A percentile compares a stretch with the other conserved stretches of the same genome.
These are phyloP conservation scores for Colletotrichum coccodes DNA, from an alignment of 2,329 filamentous ascomycete species.

Conservation along the genomic window DNA sequence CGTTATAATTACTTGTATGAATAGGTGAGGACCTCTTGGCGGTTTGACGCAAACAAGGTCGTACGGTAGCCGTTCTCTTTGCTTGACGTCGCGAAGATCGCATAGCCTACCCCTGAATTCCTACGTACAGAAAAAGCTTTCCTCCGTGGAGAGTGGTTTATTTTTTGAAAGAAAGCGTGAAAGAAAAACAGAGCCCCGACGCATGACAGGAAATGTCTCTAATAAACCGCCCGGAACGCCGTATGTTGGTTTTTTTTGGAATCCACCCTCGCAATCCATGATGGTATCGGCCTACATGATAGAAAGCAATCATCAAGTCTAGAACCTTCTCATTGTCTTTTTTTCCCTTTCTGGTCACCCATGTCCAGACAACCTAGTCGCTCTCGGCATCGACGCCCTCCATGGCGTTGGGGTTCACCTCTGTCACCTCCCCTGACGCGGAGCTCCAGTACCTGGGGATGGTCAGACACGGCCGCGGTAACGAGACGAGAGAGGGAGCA, in stretches of 20 bases:
- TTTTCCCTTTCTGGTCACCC: neutral
- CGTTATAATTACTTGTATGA: conserved; percentile 31
- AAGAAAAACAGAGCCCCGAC: neutral
- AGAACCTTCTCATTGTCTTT: conserved; percentile 18
- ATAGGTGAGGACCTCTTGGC: conserved; percentile 31
- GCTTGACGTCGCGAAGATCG: neutral
- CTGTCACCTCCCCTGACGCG: conserved; percentile 67
- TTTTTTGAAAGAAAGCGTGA: neutral
- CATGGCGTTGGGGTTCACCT: conserved; percentile 55
- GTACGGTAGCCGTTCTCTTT: conserved; percentile 16
- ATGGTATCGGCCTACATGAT: conserved; percentile 35
- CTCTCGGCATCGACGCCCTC: conserved; percentile 45
- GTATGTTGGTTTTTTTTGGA: conserved; percentile 26
- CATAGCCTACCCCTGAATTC: neutral
- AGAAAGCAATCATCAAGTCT: conserved; percentile 33
- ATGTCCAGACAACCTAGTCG: conserved; percentile 11
- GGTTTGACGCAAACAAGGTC: conserved; percentile 3
- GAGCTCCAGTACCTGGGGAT: conserved; percentile 68
- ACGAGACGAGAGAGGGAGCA: neutral
- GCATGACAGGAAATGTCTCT: conserved; percentile 15
- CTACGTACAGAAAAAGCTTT: neutral
- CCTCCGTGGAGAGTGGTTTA: neutral
- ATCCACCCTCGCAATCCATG: conserved; percentile 33
- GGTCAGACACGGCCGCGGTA: conserved; percentile 13
- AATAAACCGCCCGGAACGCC: conserved; percentile 30